phyloP scores from a whole-genome alignment of 1,284 basidiomycete species.

The Trichosporon ovoides region DNA sequence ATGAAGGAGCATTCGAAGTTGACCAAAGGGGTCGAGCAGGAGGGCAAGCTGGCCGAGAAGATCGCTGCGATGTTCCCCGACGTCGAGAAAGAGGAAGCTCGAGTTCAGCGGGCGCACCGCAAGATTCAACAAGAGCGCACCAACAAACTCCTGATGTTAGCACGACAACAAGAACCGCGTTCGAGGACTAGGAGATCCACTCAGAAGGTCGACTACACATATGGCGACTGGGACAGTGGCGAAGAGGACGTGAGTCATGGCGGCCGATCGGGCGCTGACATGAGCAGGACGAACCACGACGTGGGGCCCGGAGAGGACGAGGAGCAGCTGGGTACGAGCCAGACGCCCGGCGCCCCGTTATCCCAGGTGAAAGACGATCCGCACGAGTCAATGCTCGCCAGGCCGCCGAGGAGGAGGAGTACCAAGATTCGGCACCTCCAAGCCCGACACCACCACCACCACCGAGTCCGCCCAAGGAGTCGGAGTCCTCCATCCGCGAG shows the following conservation, averaged over 20 bases:
- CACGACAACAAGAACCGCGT: not conserved
- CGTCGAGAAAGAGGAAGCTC: conserved; percentile 41
- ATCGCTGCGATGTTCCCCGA: conserved; percentile 30
- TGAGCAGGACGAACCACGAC: conserved; percentile 13
- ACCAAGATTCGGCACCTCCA: not conserved
- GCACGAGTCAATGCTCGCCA: conserved; percentile 20
- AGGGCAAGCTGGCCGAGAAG: conserved; percentile 27
- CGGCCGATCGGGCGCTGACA: not conserved
- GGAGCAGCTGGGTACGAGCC: conserved; percentile 11
- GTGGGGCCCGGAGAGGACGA: conserved; percentile 9
- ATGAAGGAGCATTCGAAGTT: conserved; percentile 18
- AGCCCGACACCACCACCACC: not conserved
- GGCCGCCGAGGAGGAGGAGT: conserved; percentile 9
- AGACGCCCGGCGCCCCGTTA: conserved; percentile 20
- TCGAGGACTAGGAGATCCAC: conserved; percentile 30
- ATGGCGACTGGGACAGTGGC: conserved; percentile 20
- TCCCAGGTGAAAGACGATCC: conserved; percentile 40
- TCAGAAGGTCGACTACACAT: conserved; percentile 40
- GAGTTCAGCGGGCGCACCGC: conserved; percentile 12
- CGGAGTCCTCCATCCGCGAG: not conserved
- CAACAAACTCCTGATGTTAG: not conserved
- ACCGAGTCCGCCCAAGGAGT: conserved; percentile 3
- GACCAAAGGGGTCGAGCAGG: conserved; percentile 35
- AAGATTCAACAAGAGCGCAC: conserved; percentile 1
- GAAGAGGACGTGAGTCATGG: conserved; percentile 17